Evolutionary conservation across 306 rosid genomes (phyloP), one percentile per base, ranked within the genome.

Genomic region (Elaeagnus macrophylla): DNA sequence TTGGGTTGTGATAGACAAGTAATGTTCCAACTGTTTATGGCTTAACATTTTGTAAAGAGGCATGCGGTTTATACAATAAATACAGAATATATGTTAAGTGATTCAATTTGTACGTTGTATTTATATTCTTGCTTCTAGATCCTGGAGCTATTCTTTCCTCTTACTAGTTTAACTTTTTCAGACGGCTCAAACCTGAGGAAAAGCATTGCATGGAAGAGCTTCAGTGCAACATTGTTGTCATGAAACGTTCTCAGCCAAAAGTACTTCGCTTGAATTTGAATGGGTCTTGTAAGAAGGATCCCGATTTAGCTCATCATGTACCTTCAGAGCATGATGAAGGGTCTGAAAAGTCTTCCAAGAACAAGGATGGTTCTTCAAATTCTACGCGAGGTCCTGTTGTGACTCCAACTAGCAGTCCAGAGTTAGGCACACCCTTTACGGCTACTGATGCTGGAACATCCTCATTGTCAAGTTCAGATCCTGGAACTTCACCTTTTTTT

Each of bases 1-100:
- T 63, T 91, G 99, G 99, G 94, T 91, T 55, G 89, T 91, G 18
- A 52, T 91, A 59, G 96, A 91, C 94, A 91, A 91, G 99, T 91
- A 91, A 80, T 74, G n/a, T 51, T 48, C 49, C 76, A 59, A 11
- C 72, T 59, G 40, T 14, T 6, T 51, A 55, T 37, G 19, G 39
- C 68, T 62, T 53, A 37, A 48, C 15, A 9, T 18, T 48, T 6
- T 6, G 67, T 56, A 69, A 35, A 25, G 12, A 66, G 40, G 51
- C 53, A 16, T 38, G 53, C 76, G 55, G 40, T 67, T 32, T 61
- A 59, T 62, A 49, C 65, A 45, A 46, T 58, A 35, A 40, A 45
- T 62, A 55, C 53, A 44, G 36, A 9, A 54, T 12, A 52, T 43
- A 12, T 42, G 11, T 10, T 8, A 10, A 20, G 12, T 51, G 7